Percentiles rank a stretch among this genome's conserved stretches.
phyloP scores from a whole-genome alignment of 257 asterid genomes.

The Cinchona pubescens region DNA sequence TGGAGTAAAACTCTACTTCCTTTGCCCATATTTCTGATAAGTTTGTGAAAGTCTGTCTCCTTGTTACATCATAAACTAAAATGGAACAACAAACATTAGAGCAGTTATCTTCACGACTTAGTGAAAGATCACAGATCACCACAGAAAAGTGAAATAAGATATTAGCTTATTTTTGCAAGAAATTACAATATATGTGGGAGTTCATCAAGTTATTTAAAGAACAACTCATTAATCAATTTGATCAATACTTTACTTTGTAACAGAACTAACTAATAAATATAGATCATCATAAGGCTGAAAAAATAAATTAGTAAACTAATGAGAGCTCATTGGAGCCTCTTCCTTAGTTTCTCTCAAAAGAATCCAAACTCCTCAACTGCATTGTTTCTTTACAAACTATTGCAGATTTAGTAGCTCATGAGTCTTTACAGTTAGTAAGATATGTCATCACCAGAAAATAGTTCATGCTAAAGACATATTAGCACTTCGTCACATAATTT shows the following conservation, averaged over 20 bases:
- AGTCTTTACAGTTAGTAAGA: neutral
- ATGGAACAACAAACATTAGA: neutral
- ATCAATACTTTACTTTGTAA: neutral
- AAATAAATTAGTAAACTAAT: neutral
- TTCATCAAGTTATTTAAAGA: neutral
- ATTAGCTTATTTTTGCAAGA: neutral
- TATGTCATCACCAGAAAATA: too few species aligned
- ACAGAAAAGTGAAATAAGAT: neutral
- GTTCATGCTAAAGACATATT: neutral
- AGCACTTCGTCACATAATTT: neutral
- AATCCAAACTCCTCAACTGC: neutral
- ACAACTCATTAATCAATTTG: neutral
- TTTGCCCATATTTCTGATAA: constrained; percentile 61
- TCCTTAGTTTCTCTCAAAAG: neutral
- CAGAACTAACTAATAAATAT: neutral
- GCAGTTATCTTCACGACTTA: constrained; percentile 1
- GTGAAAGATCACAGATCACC: neutral
- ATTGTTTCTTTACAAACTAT: neutral
- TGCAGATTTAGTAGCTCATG: neutral
- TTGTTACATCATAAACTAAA: constrained; percentile 78
- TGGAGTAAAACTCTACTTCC: constrained; percentile 68
- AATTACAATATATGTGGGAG: neutral
- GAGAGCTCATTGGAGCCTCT: neutral
- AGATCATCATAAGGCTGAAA: neutral
- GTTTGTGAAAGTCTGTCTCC: constrained; percentile 71